Evolutionary conservation across 139 green algal species (phyloP), one percentile per base, ranked within the genome.

Genomic region (Picochlorum sp.): DNA sequence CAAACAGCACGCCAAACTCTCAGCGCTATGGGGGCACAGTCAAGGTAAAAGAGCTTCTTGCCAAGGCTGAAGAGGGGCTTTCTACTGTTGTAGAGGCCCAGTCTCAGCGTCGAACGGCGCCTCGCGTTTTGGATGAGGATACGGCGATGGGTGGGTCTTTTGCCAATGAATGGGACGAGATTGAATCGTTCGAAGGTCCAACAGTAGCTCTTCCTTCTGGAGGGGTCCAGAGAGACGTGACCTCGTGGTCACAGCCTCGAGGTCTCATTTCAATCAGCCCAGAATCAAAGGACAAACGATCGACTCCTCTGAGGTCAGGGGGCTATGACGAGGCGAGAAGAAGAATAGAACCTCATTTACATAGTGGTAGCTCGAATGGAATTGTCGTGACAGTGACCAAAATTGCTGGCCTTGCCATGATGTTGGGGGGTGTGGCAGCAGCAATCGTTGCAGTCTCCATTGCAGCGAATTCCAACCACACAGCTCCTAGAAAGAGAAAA

Each of bases 401-500:
- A 44, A 18, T 66, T 13, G 60, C 60, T 56, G 60, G 60, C n/a
- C 24, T 66, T 4, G 37, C 60, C 4, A 24, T 66, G 21, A 45
- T 55, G n/a, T 20, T 66, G 60, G 60, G 60, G 23, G 57, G 60
- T 0, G 57, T 66, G 4, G 60, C 60, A 41, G 60, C 60, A 21
- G 60, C 60, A 18, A 20, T 31, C 9, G 16, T 57, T 28, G 60
- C 37, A 26, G 60, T 31, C 31, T 49, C 60, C 15, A 6, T 23
- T 57, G 16, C 47, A 56, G 13, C 31, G 13, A 26, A 52, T 30
- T 55, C 23, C 58, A 56, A 52, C 13, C 18, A 59, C 57, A 52
- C 7, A 0, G 23, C 13, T 30, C 60, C 15, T 65, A 23, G 58
- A 57, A 23, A 21, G 56, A 65, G 20, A 18, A 26, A 28, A 28